Evolutionary conservation across 1,284 basidiomycete species (phyloP), one percentile per base, ranked within the genome.

Genomic region (Ustanciosporium gigantosporum): DNA sequence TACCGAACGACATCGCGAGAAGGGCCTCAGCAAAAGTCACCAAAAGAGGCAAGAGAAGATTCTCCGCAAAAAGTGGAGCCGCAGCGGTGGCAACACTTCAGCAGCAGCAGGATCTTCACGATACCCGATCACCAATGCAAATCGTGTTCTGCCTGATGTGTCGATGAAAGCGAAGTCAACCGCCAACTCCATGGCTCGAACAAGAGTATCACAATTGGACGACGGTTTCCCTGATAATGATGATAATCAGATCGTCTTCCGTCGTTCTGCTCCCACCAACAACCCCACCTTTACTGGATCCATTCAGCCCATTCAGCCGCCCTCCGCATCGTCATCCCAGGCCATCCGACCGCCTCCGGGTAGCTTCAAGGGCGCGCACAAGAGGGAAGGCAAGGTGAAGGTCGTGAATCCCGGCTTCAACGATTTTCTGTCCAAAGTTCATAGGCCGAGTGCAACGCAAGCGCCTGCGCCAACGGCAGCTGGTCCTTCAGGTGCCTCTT

Each of bases 351-450:
- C 59, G 0, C 22, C 29, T 2, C 53, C 59, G 0, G 60, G 60
- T 5, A 53, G 55, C 40, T 65, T 46, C 55, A 65, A 59, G 25
- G 60, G 60, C 11, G 46, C 49, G 3, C 60, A 65, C 22, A 42
- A 39, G 14, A 51, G 48, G 7, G 46, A 42, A 14, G 48, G 50
- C 6, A 59, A 53, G 23, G 49, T 57, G 0, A 45, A 51, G 19
- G 17, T 51, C 29, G 43, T 46, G 40, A n/a, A n/a, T n/a, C n/a
- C n/a, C n/a, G n/a, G n/a, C 25, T 53, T 60, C 19, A 36, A 39
- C 29, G 34, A n/a, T 19, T 60, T 60, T 29, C 46, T 60, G 9
- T 35, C 41, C 6, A 19, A 23, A 7, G 31, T 60, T 9, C 50
- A 53, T 25, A 21, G 41, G n/a, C n/a, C n/a, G n/a, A n/a, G n/a